phyloP scores from a whole-genome alignment of 2,329 filamentous ascomycete genomes.

The Botrytis porri region DNA sequence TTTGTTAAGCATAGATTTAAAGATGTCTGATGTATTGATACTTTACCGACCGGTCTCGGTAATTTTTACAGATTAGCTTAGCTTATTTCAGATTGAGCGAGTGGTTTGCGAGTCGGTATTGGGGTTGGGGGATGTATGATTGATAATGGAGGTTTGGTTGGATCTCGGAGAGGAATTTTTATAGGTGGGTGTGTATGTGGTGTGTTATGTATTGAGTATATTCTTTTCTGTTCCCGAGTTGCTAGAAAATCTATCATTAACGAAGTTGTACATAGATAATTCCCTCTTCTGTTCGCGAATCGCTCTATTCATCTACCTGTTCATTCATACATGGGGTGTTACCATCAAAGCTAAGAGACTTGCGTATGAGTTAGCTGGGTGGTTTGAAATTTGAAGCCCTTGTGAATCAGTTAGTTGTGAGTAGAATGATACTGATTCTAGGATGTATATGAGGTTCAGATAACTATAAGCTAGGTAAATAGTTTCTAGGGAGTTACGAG shows the following conservation, averaged over 20 bases:
- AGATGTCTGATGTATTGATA: too few species aligned
- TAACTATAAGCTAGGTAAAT: background rate
- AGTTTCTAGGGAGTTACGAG: background rate
- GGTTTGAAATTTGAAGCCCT: background rate
- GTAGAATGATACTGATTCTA: background rate
- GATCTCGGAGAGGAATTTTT: fast-evolving
- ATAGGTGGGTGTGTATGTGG: background rate
- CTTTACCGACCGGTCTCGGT: background rate
- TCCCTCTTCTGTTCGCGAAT: too few species aligned
- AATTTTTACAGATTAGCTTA: background rate
- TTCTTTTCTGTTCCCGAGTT: too few species aligned
- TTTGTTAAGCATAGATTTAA: too few species aligned
- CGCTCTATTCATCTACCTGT: background rate
- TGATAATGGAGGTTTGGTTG: background rate
- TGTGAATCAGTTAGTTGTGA: background rate
- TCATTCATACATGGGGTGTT: background rate
- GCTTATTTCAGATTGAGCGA: background rate
- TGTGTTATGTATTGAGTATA: too few species aligned
- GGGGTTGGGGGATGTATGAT: background rate
- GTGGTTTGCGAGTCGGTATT: background rate
- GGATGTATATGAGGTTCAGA: too few species aligned
- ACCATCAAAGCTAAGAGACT: fast-evolving
- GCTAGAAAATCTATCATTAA: too few species aligned
- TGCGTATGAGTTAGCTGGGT: fast-evolving
- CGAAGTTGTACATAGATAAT: too few species aligned